A percentile compares a stretch with the other conserved stretches of the same genome.
Conservation (phyloP, 768 basidiomycete genomes). For the Leccinum variicolor region DNA sequence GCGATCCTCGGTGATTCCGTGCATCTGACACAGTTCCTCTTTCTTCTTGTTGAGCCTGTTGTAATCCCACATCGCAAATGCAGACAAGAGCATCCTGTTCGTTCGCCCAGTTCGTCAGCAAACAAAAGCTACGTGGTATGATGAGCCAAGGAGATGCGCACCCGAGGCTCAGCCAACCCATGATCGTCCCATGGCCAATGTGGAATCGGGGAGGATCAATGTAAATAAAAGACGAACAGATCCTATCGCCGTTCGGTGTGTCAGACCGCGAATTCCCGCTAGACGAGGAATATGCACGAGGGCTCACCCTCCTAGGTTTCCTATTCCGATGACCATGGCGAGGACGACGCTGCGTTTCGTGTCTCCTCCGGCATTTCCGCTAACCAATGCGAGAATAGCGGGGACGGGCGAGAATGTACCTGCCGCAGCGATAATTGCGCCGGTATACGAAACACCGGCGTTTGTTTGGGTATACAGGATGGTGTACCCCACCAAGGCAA, state of each 20-base stretch:
- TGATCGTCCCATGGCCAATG: slow-evolving; percentile 36
- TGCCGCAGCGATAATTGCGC: slow-evolving; percentile 46
- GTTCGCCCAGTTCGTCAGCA: slow-evolving; percentile 25
- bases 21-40: slow-evolving; percentile 39
- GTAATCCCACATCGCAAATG: slow-evolving; percentile 48
- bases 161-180: slow-evolving; percentile 33
- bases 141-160: slow-evolving; percentile 15
- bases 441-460: slow-evolving; percentile 37
- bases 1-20: slow-evolving; percentile 39
- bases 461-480: slow-evolving; percentile 37
- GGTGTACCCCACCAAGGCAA: slow-evolving; percentile 51
- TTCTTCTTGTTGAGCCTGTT: slow-evolving; percentile 48
- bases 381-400: slow-evolving; percentile 50
- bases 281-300: slow-evolving; percentile 12
- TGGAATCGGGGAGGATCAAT: slow-evolving; percentile 35
- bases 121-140: slow-evolving; percentile 3
- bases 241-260: slow-evolving; percentile 17
- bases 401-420: slow-evolving; percentile 51
- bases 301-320: slow-evolving; percentile 50
- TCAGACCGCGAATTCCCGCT: slow-evolving; percentile 2
- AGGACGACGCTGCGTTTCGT: slow-evolving; percentile 48
- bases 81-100: slow-evolving; percentile 38
- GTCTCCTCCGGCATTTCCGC: slow-evolving; percentile 55
- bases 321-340: slow-evolving; percentile 52
- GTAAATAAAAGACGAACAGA: slow-evolving; percentile 43